Evolutionary conservation across 108 stramenopile species (phyloP).

Genomic region (Conticribra weissflogii): DNA sequence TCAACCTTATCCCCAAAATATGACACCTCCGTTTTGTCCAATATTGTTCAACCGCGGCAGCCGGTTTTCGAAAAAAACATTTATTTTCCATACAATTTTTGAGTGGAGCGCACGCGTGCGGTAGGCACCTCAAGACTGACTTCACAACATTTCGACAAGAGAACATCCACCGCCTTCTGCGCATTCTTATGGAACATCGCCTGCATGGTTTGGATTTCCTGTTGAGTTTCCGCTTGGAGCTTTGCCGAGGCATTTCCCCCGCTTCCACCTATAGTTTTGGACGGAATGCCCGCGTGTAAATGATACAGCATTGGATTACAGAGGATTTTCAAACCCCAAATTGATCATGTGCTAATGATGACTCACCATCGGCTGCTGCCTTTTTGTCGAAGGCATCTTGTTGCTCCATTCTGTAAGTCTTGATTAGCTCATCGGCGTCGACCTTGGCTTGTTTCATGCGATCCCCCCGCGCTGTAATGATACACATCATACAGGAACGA

Average conservation of each 20-base stretch:
- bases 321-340: too few relatives aligned
- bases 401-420: slow-evolving; percentile 85
- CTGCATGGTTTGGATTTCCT: slow-evolving; percentile 81
- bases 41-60: too few relatives aligned
- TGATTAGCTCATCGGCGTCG: slow-evolving; percentile 85
- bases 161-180: slow-evolving; percentile 90
- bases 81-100: slow-evolving; percentile 79
- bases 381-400: slow-evolving; percentile 92
- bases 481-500: background rate
- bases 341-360: too few relatives aligned
- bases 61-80: too few relatives aligned
- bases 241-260: slow-evolving; percentile 77
- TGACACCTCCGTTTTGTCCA: too few relatives aligned
- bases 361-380: slow-evolving; percentile 55
- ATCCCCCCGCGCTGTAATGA: slow-evolving; percentile 79
- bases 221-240: slow-evolving; percentile 85
- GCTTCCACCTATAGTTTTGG: slow-evolving; percentile 56
- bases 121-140: slow-evolving; percentile 91
- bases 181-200: slow-evolving; percentile 83
- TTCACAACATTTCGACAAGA: slow-evolving; percentile 92
- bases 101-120: slow-evolving; percentile 88
- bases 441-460: slow-evolving; percentile 94
- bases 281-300: background rate
- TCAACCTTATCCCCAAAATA: too few relatives aligned
- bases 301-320: background rate